These are phyloP conservation scores for Hydnomerulius pinastri DNA, from an alignment of 768 basidiomycete species.

Conservation along the genomic window DNA sequence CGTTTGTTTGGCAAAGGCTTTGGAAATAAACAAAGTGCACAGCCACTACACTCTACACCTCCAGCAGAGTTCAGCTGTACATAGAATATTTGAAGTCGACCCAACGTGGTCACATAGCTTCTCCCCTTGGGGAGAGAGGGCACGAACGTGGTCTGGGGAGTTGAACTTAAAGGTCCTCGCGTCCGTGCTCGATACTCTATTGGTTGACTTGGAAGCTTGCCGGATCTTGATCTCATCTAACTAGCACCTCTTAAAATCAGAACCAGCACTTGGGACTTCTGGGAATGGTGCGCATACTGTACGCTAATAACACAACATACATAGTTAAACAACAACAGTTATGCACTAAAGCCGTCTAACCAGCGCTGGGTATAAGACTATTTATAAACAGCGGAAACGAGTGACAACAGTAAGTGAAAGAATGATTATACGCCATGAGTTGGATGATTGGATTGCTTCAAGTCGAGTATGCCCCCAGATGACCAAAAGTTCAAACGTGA, in stretches of 20 bases:
- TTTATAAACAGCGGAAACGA: conserved; percentile 30
- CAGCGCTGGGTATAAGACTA: conserved; percentile 28
- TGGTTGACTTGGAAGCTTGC: too few relatives aligned
- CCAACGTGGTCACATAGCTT: too few relatives aligned
- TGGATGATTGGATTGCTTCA: conserved; percentile 10
- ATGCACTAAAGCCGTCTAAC: conserved; percentile 10
- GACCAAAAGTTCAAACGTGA: conserved; percentile 11
- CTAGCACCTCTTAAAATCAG: too few relatives aligned
- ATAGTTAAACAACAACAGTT: conserved; percentile 24
- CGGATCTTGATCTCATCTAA: too few relatives aligned
- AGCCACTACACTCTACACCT: not conserved
- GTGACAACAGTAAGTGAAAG: conserved; percentile 20
- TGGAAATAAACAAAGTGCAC: conserved; percentile 11
- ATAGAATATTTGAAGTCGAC: too few relatives aligned
- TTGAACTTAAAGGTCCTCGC: too few relatives aligned
- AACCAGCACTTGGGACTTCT: too few relatives aligned
- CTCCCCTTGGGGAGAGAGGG: too few relatives aligned
- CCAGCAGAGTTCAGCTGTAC: too few relatives aligned
- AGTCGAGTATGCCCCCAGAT: conserved; percentile 6
- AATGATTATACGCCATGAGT: conserved; percentile 11
- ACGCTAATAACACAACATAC: conserved; percentile 23
- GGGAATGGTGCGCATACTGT: not conserved
- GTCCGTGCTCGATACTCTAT: too few relatives aligned
- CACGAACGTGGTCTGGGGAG: too few relatives aligned
- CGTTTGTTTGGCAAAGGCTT: conserved; percentile 26